phyloP scores from a whole-genome alignment of 2,329 filamentous ascomycete genomes.

The Xylariaceae sp. region DNA sequence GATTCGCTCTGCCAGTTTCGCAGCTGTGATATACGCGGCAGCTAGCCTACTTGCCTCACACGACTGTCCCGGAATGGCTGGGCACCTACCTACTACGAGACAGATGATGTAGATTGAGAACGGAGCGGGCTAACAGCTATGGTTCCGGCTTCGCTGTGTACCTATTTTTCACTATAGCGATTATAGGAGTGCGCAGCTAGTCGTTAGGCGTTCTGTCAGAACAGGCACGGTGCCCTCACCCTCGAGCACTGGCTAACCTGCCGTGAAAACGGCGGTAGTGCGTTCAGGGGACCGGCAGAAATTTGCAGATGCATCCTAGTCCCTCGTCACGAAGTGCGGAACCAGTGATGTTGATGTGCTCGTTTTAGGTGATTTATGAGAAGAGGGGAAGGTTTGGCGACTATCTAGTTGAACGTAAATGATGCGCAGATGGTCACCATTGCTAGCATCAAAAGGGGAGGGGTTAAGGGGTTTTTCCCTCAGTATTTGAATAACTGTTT shows the following conservation, averaged over 20 bases:
- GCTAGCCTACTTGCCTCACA: too few species aligned
- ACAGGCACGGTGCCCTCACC: too few species aligned
- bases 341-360: neutral
- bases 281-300: neutral
- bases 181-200: neutral
- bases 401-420: too few species aligned
- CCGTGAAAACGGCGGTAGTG: too few species aligned
- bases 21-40: neutral
- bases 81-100: neutral
- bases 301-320: neutral
- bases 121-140: neutral
- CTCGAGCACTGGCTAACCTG: too few species aligned
- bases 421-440: too few species aligned
- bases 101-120: neutral
- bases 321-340: neutral
- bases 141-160: neutral
- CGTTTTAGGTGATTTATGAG: neutral
- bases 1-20: neutral
- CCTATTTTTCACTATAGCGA: neutral
- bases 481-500: too few species aligned
- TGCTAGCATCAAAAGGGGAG: too few species aligned
- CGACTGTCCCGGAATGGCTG: too few species aligned
- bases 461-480: too few species aligned
- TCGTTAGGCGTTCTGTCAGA: neutral
- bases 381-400: neutral